Percentiles rank a stretch among this genome's conserved stretches.
phyloP scores from a whole-genome alignment of 1,284 basidiomycete genomes.

The Hymenochaete sp. region DNA sequence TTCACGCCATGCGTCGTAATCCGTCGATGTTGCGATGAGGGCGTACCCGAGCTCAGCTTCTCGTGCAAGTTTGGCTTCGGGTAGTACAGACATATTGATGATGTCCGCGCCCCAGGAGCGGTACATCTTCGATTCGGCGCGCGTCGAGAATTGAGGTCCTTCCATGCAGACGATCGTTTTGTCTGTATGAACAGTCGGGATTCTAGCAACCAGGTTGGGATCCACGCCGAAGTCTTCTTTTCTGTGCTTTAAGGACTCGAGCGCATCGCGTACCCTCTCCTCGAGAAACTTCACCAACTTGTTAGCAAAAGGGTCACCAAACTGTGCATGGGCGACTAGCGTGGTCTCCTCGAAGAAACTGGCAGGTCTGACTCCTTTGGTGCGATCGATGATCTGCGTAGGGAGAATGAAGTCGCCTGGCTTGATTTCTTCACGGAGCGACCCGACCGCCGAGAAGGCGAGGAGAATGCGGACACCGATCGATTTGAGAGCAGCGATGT shows the following conservation, averaged over 20 bases:
- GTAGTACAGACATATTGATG: conserved; percentile 94
- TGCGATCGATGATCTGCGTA: conserved; percentile 92
- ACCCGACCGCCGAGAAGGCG: conserved; percentile 94
- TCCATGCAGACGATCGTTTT: conserved; percentile 97
- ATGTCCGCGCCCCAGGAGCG: conserved; percentile 87
- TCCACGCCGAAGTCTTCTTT: background rate
- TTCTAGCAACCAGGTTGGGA: too few species aligned
- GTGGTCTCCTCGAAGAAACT: conserved; percentile 81
- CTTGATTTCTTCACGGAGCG: conserved; percentile 90
- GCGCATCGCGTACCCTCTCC: conserved; percentile 52
- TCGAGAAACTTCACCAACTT: conserved; percentile 67
- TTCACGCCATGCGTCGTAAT: conserved; percentile 87
- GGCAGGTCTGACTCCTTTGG: conserved; percentile 81
- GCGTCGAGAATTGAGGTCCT: conserved; percentile 89
- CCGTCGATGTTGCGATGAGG: conserved; percentile 83
- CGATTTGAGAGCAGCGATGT: conserved; percentile 92
- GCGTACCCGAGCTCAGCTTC: conserved; percentile 94
- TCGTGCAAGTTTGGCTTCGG: conserved; percentile 91
- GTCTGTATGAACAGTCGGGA: conserved; percentile 66
- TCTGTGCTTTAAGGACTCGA: conserved; percentile 52
- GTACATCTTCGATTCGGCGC: conserved; percentile 95
- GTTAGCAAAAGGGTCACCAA: conserved; percentile 83
- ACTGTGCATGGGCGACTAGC: conserved; percentile 88
- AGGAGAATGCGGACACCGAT: conserved; percentile 85
- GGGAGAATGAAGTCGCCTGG: conserved; percentile 89